phyloP scores from a whole-genome alignment of 2,329 filamentous ascomycete genomes.

The Xylaria multiplex region DNA sequence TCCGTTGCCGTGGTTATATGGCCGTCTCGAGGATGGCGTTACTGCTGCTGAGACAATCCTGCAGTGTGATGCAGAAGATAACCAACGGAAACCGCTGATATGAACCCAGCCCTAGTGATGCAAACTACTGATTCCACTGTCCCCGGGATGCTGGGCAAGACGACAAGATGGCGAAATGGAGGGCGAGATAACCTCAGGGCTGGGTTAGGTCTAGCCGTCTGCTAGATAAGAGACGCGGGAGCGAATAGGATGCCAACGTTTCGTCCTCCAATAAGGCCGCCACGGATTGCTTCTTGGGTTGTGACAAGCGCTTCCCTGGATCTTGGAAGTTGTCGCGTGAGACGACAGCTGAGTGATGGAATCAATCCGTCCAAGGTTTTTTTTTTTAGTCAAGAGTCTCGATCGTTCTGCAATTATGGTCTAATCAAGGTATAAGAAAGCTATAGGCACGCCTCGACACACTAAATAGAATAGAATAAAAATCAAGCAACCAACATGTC shows the following conservation, averaged over 20 bases:
- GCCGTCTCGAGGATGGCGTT: constrained; percentile 26
- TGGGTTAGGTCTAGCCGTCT: constrained; percentile 36
- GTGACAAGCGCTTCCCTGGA: constrained; percentile 19
- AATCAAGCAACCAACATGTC: constrained; percentile 8
- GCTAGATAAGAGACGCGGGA: constrained; percentile 45
- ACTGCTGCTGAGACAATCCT: constrained; percentile 36
- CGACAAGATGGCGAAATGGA: constrained; percentile 36
- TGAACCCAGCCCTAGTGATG: constrained; percentile 23
- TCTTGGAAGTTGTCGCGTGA: constrained; percentile 36
- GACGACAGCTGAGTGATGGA: constrained; percentile 23
- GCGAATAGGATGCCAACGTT: constrained; percentile 44
- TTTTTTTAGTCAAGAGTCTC: constrained; percentile 29
- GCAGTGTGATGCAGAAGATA: constrained; percentile 31
- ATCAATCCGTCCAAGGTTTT: constrained; percentile 5
- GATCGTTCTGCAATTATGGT: constrained; percentile 26
- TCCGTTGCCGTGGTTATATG: constrained; percentile 39
- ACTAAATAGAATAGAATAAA: constrained; percentile 8
- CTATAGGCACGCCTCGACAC: constrained; percentile 7
- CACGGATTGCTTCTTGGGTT: constrained; percentile 39
- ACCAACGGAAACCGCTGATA: constrained; percentile 25
- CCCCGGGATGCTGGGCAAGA: constrained; percentile 39
- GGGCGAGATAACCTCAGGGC: constrained; percentile 42
- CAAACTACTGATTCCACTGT: constrained; percentile 38
- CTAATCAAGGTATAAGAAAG: constrained; percentile 14
- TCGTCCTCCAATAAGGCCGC: constrained; percentile 35